A percentile compares a stretch with the other conserved stretches of the same genome.
These are phyloP conservation scores for Phlegmacium glaucopus DNA, from an alignment of 768 basidiomycete species.

Conservation along the genomic window DNA sequence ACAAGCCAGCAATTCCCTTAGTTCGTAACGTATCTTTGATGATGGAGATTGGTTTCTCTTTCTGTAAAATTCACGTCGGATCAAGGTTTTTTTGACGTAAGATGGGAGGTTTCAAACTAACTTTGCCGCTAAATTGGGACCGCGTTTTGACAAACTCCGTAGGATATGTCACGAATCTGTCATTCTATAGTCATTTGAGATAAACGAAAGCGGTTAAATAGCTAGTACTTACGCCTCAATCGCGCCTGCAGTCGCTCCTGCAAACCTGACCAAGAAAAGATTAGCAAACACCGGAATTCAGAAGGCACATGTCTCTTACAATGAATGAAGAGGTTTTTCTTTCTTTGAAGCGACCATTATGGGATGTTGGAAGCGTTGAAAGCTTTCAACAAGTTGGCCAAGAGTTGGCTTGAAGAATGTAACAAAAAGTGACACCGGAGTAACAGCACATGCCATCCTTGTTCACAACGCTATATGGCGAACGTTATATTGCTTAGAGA, in stretches of 20 bases:
- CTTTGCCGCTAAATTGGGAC: slow-evolving; percentile 86
- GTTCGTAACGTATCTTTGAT: slow-evolving; percentile 67
- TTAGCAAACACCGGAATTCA: background rate
- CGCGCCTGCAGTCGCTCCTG: slow-evolving; percentile 90
- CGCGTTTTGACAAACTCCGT: slow-evolving; percentile 94
- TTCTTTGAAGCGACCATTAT: slow-evolving; percentile 49
- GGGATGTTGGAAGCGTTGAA: background rate
- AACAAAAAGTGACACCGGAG: background rate
- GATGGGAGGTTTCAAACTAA: slow-evolving; percentile 21
- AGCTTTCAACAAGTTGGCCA: background rate
- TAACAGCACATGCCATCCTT: background rate
- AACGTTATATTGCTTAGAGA: slow-evolving; percentile 44
- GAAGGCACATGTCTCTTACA: slow-evolving; percentile 36
- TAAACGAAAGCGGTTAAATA: slow-evolving; percentile 1
- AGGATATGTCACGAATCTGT: slow-evolving; percentile 82
- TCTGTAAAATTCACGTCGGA: slow-evolving; percentile 22
- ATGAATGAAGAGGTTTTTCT: slow-evolving; percentile 82
- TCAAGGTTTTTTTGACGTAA: background rate
- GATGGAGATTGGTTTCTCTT: slow-evolving; percentile 70
- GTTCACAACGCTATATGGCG: slow-evolving; percentile 22
- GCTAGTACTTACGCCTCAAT: slow-evolving; percentile 76
- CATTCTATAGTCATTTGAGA: slow-evolving; percentile 35
- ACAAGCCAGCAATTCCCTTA: slow-evolving; percentile 83
- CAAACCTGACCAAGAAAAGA: slow-evolving; percentile 42
- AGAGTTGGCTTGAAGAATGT: background rate